Conservation (phyloP, 139 green algal species). For the Coelastrella sp. region DNA sequence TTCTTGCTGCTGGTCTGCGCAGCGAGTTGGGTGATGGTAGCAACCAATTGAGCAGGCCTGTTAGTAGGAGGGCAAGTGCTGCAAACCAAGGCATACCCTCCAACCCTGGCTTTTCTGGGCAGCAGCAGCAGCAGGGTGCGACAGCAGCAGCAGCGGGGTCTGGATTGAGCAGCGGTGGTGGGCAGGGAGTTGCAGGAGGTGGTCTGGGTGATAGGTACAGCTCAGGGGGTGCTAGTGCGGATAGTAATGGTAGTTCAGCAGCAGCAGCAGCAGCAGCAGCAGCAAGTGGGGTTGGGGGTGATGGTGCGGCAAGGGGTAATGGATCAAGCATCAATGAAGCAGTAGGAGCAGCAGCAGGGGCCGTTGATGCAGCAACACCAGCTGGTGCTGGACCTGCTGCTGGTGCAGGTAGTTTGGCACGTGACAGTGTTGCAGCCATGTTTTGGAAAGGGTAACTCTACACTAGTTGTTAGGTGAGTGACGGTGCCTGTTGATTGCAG, state of each 20-base stretch:
- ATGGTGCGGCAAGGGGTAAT: neutral
- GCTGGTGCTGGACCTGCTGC: neutral
- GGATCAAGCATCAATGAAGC: neutral
- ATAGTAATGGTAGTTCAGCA: too few relatives aligned
- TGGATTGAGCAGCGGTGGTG: neutral
- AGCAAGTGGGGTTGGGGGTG: neutral
- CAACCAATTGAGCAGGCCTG: neutral
- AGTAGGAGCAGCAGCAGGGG: neutral
- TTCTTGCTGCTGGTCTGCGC: neutral
- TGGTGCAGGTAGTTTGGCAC: neutral
- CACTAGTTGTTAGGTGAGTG: neutral
- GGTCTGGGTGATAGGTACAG: constrained; percentile 9
- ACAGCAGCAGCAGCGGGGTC: neutral
- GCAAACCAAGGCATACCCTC: neutral
- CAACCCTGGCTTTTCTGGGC: neutral
- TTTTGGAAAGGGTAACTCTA: neutral
- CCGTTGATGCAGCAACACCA: constrained; percentile 4
- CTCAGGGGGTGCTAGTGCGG: neutral
- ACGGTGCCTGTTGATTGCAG: too few relatives aligned
- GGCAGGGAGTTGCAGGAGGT: too few relatives aligned
- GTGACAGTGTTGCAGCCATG: neutral
- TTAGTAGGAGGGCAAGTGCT: neutral
- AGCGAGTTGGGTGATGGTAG: neutral
- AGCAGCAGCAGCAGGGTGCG: constrained; percentile 2
- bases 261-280: constrained; percentile 16